phyloP scores from a whole-genome alignment of 495 filamentous ascomycete species.

The Xylaria castorea region DNA sequence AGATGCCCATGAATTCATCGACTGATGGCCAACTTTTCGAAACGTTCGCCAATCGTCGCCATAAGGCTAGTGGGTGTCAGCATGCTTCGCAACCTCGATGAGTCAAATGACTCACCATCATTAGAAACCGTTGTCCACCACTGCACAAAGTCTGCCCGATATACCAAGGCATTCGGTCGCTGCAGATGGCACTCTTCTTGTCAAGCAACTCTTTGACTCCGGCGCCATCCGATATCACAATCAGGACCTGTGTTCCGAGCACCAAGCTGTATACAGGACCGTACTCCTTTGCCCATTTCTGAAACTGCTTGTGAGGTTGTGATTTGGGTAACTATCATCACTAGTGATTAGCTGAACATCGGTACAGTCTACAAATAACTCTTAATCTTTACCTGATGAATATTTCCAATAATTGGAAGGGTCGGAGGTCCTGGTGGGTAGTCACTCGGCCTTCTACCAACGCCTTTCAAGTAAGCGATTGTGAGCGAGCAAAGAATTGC shows the following conservation, averaged over 20 bases:
- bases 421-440: constrained; percentile 28
- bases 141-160: not conserved
- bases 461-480: not conserved
- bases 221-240: not conserved
- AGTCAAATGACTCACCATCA: not conserved
- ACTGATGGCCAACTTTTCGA: not conserved
- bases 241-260: not conserved
- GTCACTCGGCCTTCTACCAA: constrained; percentile 18
- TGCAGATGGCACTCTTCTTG: not conserved
- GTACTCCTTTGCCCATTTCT: constrained; percentile 22
- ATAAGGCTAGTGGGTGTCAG: not conserved
- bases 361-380: not conserved
- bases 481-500: not conserved
- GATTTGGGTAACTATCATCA: not conserved
- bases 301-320: constrained; percentile 19
- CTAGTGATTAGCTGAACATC: not conserved
- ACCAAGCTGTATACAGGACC: constrained; percentile 21
- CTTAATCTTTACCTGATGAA: constrained; percentile 12
- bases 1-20: constrained; percentile 5
- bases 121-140: not conserved
- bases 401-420: constrained; percentile 24
- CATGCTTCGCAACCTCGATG: not conserved
- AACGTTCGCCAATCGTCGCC: not conserved
- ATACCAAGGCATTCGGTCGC: not conserved
- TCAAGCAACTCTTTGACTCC: not conserved